These are phyloP conservation scores for Aureobasidium lini DNA, from an alignment of 2,329 filamentous ascomycete genomes.

Conservation along the genomic window DNA sequence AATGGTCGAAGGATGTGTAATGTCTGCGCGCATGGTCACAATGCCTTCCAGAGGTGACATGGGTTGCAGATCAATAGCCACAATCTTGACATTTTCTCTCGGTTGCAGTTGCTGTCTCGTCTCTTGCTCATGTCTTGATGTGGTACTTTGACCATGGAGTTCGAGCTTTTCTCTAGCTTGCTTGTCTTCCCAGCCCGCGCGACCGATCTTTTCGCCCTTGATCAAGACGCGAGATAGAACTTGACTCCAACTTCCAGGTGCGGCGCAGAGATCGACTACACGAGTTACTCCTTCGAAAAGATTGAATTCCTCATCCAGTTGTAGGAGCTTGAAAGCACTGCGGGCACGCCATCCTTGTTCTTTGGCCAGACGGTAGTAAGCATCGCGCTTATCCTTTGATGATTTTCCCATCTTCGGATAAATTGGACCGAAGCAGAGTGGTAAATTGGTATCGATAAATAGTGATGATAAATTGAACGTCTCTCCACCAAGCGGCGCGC, in stretches of 20 bases:
- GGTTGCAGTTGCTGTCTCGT: slow-evolving; percentile 15
- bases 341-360: slow-evolving; percentile 97
- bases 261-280: slow-evolving; percentile 92
- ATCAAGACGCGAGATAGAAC: slow-evolving; percentile 90
- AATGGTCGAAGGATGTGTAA: slow-evolving; percentile 93
- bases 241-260: slow-evolving; percentile 95
- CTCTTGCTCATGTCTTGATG: neutral
- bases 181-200: slow-evolving; percentile 78
- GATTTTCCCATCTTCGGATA: slow-evolving; percentile 52
- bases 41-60: slow-evolving; percentile 93
- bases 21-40: slow-evolving; percentile 85
- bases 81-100: slow-evolving; percentile 68
- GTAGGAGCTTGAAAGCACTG: slow-evolving; percentile 93
- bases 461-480: neutral
- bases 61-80: slow-evolving; percentile 90
- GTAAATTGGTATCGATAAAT: neutral
- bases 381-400: slow-evolving; percentile 96
- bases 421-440: neutral
- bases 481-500: neutral
- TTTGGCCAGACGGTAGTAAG: slow-evolving; percentile 95
- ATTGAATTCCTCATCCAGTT: slow-evolving; percentile 94
- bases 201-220: slow-evolving; percentile 84
- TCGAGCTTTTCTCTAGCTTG: slow-evolving; percentile 58
- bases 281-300: slow-evolving; percentile 83
- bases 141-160: slow-evolving; percentile 39